Base-by-base conservation (phyloP, 371 early-diverging fungal genomes). In the Entomophthora muscae region DNA sequence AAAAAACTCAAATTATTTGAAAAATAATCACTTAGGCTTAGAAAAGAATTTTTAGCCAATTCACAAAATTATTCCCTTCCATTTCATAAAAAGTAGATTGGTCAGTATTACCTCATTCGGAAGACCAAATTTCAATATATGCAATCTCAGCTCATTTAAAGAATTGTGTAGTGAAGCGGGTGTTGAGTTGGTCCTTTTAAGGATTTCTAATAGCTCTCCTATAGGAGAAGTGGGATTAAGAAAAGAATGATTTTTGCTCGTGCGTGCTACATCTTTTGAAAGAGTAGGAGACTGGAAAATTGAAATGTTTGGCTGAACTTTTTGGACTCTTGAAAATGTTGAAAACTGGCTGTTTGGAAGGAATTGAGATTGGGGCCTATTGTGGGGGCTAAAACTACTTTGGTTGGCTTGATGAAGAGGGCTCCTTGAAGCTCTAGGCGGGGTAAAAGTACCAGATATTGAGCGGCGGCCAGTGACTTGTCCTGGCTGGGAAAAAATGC, bases 51-150 rank as follows among this genome's bases (percentile, higher is more conserved):
- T 10, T 10, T 42, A 42, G 17, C 42, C 42, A 5, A 42, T 42
- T 17, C 5, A 10, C 42, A 5, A 5, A 42, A 42, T 10, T 10
- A 42, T 10, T 42, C 42, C 42, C 42, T 42, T 42, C 5, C 5
- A 42, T 17, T 5, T 17, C 42, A 42, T 10, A 5, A 10, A 42
- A 42, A 42, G 42, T 42, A 42, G 5, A 17, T 10, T 42, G 42
- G 42, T 10, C 17, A 17, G 42, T 5, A 42, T 61, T 33, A 33
- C 61, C 42, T 61, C 52, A n/a, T n/a, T 33, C 5, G 61, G 61
- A 32, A 61, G 23, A 21, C 61, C 61, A 33, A 61, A 61, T 51
- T 30, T 61, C 5, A 61, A 24, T 32, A 61, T 33, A 33, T 61
- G 52, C 17, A 61, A 23, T 12, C 61, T 23, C 31, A 61, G 26